Conservation (phyloP, 73 alveolate genomes). For the Paramecium sonneborni region DNA sequence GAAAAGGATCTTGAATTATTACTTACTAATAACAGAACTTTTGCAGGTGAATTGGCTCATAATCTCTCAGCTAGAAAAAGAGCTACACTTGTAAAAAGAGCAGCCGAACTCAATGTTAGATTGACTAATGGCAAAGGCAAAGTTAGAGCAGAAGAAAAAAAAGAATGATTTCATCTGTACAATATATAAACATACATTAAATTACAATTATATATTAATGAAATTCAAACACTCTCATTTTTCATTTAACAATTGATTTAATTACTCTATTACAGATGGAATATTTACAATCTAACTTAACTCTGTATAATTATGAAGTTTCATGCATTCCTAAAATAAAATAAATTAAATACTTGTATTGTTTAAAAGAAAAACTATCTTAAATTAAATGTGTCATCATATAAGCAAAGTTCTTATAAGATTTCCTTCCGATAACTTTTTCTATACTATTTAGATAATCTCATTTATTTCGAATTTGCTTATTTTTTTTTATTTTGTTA, state of each 20-base stretch:
- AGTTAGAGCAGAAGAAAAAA: conserved; percentile 80
- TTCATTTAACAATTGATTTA: neutral
- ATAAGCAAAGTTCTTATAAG: neutral
- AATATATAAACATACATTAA: conserved; percentile 15
- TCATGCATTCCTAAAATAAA: neutral
- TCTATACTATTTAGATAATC: neutral
- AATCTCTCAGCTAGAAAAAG: conserved; percentile 92
- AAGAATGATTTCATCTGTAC: conserved; percentile 33
- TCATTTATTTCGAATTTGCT: neutral
- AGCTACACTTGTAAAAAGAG: conserved; percentile 92
- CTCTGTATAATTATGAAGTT: neutral
- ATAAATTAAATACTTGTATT: neutral
- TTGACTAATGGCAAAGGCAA: conserved; percentile 93
- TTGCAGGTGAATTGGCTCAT: conserved; percentile 96
- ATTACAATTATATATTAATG: neutral
- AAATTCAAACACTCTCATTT: neutral
- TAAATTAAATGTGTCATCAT: neutral
- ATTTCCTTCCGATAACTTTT: neutral
- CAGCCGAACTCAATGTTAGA: conserved; percentile 94
- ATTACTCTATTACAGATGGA: neutral
- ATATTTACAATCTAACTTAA: neutral
- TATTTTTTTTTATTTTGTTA: neutral
- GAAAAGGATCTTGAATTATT: conserved; percentile 94
- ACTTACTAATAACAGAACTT: conserved; percentile 97
- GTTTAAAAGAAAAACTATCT: neutral